These are phyloP conservation scores for Trichosporon sp. DNA, from an alignment of 1,284 basidiomycete genomes.

Conservation along the genomic window DNA sequence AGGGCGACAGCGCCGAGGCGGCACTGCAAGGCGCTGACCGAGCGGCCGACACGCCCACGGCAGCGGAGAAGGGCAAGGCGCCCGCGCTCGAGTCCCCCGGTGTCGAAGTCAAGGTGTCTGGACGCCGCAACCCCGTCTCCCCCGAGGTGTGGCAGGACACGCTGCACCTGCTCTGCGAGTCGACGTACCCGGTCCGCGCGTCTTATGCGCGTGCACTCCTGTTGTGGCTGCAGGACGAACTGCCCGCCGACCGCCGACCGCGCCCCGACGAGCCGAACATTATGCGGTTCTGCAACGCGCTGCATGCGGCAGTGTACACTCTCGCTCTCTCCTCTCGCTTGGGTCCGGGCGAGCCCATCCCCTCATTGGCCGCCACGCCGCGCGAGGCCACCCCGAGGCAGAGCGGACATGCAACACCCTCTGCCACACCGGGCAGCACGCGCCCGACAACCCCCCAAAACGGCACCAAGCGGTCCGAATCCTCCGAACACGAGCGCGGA, in stretches of 20 bases:
- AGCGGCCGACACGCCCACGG: slow-evolving; percentile 4
- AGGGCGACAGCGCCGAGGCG: slow-evolving; percentile 45
- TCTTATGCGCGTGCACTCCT: slow-evolving; percentile 74
- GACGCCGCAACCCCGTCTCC: slow-evolving; percentile 69
- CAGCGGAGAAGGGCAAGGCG: slow-evolving; percentile 45
- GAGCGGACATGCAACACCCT: not conserved
- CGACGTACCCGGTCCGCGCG: slow-evolving; percentile 70
- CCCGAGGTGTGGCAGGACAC: slow-evolving; percentile 89
- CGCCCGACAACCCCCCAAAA: not conserved
- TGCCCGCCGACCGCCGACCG: slow-evolving; percentile 58
- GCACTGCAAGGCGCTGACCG: slow-evolving; percentile 18
- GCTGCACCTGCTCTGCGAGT: slow-evolving; percentile 75
- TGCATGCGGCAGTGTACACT: slow-evolving; percentile 76
- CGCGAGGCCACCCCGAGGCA: slow-evolving; percentile 12
- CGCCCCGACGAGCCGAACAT: slow-evolving; percentile 38
- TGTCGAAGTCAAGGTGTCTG: slow-evolving; percentile 34
- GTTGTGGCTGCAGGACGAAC: slow-evolving; percentile 73
- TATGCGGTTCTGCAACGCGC: slow-evolving; percentile 70
- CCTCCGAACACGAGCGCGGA: slow-evolving; percentile 6
- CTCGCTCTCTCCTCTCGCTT: slow-evolving; percentile 71
- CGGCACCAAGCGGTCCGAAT: not conserved
- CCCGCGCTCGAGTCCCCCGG: slow-evolving; percentile 38
- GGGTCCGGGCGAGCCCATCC: slow-evolving; percentile 40
- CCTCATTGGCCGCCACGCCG: slow-evolving; percentile 30
- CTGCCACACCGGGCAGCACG: slow-evolving; percentile 2